phyloP scores from a whole-genome alignment of 805 yeast species.

The Nakazawaea wyomingensis region DNA sequence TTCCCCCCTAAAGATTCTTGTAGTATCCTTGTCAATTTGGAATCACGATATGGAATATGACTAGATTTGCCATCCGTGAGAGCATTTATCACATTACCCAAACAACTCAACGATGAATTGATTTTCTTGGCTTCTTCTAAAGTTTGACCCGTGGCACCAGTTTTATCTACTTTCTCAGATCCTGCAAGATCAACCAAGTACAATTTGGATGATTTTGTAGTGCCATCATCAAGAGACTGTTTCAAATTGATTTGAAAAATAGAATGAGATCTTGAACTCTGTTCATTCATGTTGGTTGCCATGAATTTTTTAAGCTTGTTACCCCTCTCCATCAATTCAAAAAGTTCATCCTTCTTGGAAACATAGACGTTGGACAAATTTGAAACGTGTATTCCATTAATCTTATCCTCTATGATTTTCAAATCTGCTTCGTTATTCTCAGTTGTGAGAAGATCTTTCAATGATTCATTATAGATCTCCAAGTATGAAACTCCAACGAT shows the following conservation, averaged over 20 bases:
- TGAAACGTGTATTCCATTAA: slow-evolving; percentile 62
- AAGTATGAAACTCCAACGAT: slow-evolving; percentile 65
- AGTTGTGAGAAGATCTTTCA: slow-evolving; percentile 50
- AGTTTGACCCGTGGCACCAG: slow-evolving; percentile 72
- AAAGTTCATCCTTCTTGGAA: slow-evolving; percentile 52
- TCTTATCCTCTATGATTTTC: slow-evolving; percentile 58
- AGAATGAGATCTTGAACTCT: slow-evolving; percentile 76
- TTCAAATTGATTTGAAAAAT: slow-evolving; percentile 64
- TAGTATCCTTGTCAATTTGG: slow-evolving; percentile 70
- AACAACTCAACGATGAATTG: slow-evolving; percentile 68
- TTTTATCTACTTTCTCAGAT: slow-evolving; percentile 71
- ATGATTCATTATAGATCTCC: slow-evolving; percentile 60
- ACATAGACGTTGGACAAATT: slow-evolving; percentile 64
- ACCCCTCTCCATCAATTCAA: slow-evolving; percentile 55
- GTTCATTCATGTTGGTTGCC: slow-evolving; percentile 64
- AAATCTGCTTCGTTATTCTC: slow-evolving; percentile 28
- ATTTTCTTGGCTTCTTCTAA: slow-evolving; percentile 82
- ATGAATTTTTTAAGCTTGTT: slow-evolving; percentile 49
- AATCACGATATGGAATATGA: slow-evolving; percentile 72
- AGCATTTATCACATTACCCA: slow-evolving; percentile 78
- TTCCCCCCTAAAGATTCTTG: slow-evolving; percentile 83
- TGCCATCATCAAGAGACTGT: slow-evolving; percentile 53
- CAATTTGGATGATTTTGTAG: slow-evolving; percentile 57
- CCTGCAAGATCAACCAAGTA: slow-evolving; percentile 85
- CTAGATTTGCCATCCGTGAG: slow-evolving; percentile 63